Conservation (phyloP, 2,329 filamentous ascomycete species). For the Trichophyton benhamiae region DNA sequence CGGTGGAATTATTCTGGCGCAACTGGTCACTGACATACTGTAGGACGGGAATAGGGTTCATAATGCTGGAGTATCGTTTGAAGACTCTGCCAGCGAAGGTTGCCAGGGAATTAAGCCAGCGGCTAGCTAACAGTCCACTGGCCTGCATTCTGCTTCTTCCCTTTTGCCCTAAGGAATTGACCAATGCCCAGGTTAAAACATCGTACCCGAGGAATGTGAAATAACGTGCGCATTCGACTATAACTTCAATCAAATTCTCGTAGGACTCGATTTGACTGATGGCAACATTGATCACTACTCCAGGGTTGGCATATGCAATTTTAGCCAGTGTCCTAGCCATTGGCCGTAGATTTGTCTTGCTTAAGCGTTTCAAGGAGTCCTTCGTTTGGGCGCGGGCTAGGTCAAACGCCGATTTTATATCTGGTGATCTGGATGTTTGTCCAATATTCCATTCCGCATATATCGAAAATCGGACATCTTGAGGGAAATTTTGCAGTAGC, state of each 20-base stretch:
- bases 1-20: conserved; percentile 68
- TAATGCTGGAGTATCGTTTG: conserved; percentile 60
- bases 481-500: conserved; percentile 66
- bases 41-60: conserved; percentile 73
- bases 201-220: conserved; percentile 90
- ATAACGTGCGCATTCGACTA: conserved; percentile 88
- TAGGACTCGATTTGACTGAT: conserved; percentile 88
- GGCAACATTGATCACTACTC: conserved; percentile 79
- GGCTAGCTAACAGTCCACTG: conserved; percentile 65
- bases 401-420: conserved; percentile 67
- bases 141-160: conserved; percentile 48
- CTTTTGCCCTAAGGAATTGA: conserved; percentile 54
- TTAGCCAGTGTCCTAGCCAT: conserved; percentile 87
- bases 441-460: conserved; percentile 91
- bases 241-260: conserved; percentile 84
- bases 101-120: conserved; percentile 82
- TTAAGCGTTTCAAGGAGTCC: conserved; percentile 77
- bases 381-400: conserved; percentile 67
- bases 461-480: conserved; percentile 66
- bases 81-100: conserved; percentile 87
- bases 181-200: conserved; percentile 80
- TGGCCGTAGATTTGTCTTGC: conserved; percentile 68
- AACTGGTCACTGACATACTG: conserved; percentile 84
- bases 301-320: conserved; percentile 80
- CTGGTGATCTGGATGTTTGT: conserved; percentile 59